These are phyloP conservation scores for Ocimum tenuiflorum DNA, from an alignment of 257 asterid species.

Conservation along the genomic window DNA sequence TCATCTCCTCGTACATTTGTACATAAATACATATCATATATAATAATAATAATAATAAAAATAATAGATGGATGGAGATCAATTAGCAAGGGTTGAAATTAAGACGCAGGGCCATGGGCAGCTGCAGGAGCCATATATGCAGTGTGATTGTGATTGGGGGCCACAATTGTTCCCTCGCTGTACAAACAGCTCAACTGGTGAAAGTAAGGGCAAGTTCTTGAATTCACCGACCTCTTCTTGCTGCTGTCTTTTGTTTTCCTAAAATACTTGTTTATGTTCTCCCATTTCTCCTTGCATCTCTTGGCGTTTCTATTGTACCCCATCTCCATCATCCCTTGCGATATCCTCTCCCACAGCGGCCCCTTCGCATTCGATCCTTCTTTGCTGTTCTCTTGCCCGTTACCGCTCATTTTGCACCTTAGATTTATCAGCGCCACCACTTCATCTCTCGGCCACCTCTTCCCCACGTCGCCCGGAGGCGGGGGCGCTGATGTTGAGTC, in stretches of 20 bases:
- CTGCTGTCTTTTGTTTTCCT: constrained; percentile 66
- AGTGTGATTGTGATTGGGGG: not conserved
- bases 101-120: too few relatives aligned
- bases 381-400: constrained; percentile 12
- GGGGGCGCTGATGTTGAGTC: not conserved
- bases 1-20: too few relatives aligned
- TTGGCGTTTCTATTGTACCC: constrained; percentile 70
- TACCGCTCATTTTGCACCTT: constrained; percentile 36
- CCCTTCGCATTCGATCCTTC: constrained; percentile 28
- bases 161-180: constrained; percentile 30
- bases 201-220: constrained; percentile 85
- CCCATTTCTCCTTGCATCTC: constrained; percentile 92
- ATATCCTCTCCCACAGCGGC: constrained; percentile 77
- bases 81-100: too few relatives aligned
- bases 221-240: constrained; percentile 69
- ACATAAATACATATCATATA: too few relatives aligned
- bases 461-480: constrained; percentile 29
- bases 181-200: constrained; percentile 56
- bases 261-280: constrained; percentile 75
- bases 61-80: too few relatives aligned
- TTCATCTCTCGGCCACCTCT: constrained; percentile 83
- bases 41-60: too few relatives aligned
- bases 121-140: too few relatives aligned
- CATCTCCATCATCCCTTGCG: constrained; percentile 60
- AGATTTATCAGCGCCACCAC: constrained; percentile 61